phyloP scores from a whole-genome alignment of 768 basidiomycete species.

The Galerina marginata region DNA sequence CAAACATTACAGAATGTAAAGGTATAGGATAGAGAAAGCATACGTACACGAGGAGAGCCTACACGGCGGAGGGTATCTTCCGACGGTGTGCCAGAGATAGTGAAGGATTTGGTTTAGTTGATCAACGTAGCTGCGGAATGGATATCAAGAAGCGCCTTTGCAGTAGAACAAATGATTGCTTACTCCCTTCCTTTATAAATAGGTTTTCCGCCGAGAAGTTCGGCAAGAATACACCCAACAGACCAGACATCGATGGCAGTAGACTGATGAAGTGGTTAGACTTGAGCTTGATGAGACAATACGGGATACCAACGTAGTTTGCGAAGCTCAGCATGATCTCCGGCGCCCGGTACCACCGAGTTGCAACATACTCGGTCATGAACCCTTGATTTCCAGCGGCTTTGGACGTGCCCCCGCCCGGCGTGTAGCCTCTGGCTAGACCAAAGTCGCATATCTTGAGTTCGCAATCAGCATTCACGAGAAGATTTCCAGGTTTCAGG shows the following conservation, averaged over 20 bases:
- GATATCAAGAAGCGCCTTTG: not conserved
- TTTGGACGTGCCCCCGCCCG: slow-evolving; percentile 75
- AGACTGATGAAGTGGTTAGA: slow-evolving; percentile 51
- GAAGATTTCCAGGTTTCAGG: slow-evolving; percentile 91
- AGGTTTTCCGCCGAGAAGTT: slow-evolving; percentile 91
- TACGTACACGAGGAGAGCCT: slow-evolving; percentile 86
- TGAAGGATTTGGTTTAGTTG: slow-evolving; percentile 98
- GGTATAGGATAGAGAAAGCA: not conserved
- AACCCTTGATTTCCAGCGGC: slow-evolving; percentile 88
- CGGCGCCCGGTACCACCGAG: slow-evolving; percentile 97
- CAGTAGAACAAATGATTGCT: slow-evolving; percentile 33
- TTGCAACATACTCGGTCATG: slow-evolving; percentile 99
- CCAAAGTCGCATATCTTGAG: slow-evolving; percentile 99
- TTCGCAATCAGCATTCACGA: slow-evolving; percentile 98
- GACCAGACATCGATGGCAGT: slow-evolving; percentile 97
- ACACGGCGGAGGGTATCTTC: slow-evolving; percentile 96
- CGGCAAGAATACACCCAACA: slow-evolving; percentile 93
- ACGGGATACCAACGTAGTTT: slow-evolving; percentile 72
- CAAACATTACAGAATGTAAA: slow-evolving; percentile 1
- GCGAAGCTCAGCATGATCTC: slow-evolving; percentile 99
- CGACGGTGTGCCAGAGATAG: slow-evolving; percentile 95
- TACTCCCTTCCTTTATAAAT: slow-evolving; percentile 98
- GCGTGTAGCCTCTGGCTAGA: slow-evolving; percentile 91
- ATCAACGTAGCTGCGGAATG: slow-evolving; percentile 81
- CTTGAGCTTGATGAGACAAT: not conserved